Conservation (phyloP, 768 basidiomycete genomes). For the Amanita pallidorosea region DNA sequence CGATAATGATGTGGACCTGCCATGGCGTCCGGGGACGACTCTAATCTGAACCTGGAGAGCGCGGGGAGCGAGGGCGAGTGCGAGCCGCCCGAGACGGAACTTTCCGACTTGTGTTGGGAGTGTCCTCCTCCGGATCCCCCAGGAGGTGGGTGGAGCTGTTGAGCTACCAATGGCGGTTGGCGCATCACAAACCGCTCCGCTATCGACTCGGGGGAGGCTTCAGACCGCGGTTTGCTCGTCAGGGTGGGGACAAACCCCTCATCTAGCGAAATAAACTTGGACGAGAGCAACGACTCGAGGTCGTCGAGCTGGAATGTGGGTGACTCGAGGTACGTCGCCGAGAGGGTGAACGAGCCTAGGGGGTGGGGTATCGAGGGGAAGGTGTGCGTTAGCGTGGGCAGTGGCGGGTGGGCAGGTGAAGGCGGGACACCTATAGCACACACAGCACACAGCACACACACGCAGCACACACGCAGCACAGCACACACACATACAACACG, state of each 20-base stretch:
- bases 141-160: background rate
- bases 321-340: slow-evolving; percentile 51
- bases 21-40: background rate
- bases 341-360: slow-evolving; percentile 48
- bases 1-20: slow-evolving; percentile 8
- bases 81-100: background rate
- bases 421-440: slow-evolving; percentile 25
- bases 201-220: slow-evolving; percentile 1
- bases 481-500: background rate
- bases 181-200: slow-evolving; percentile 1
- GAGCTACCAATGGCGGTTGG: background rate
- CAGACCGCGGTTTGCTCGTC: slow-evolving; percentile 19
- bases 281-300: slow-evolving; percentile 65
- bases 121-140: background rate
- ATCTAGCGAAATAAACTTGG: slow-evolving; percentile 59
- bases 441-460: background rate
- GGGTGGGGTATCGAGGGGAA: slow-evolving; percentile 66
- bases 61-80: background rate
- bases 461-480: no score
- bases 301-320: slow-evolving; percentile 71
- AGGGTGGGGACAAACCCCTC: slow-evolving; percentile 69
- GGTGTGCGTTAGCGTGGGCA: slow-evolving; percentile 40
- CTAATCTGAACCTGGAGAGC: background rate
- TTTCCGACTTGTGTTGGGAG: background rate
- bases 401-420: slow-evolving; percentile 24